A percentile compares a stretch with the other conserved stretches of the same genome.
phyloP scores from a whole-genome alignment of 441 rosid species.

The Brassica balearica region DNA sequence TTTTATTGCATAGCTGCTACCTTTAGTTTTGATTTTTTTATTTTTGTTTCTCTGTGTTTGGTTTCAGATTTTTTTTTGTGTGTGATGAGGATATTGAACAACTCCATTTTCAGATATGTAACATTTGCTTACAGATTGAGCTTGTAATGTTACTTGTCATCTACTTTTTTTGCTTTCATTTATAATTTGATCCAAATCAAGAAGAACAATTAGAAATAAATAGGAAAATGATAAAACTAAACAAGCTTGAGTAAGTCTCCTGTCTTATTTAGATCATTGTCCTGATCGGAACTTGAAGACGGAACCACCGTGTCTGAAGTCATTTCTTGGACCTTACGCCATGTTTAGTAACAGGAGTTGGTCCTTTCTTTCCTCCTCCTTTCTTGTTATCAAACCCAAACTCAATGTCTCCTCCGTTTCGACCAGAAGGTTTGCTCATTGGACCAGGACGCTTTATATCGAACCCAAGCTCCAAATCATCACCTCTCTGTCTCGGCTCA shows the following conservation, averaged over 20 bases:
- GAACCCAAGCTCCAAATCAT: constrained; percentile 50
- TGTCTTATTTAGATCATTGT: constrained; percentile 27
- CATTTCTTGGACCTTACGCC: constrained; percentile 48
- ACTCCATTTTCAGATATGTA: constrained; percentile 28
- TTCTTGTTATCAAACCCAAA: constrained; percentile 42
- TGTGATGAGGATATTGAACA: constrained; percentile 30
- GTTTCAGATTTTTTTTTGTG: constrained; percentile 30
- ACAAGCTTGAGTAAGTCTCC: constrained; percentile 28
- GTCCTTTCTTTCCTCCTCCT: constrained; percentile 37
- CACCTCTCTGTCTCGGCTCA: constrained; percentile 38
- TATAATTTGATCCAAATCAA: constrained; percentile 19
- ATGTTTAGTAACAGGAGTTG: constrained; percentile 29
- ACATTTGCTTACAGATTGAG: constrained; percentile 21
- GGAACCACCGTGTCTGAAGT: constrained; percentile 46
- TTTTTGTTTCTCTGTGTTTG: constrained; percentile 14
- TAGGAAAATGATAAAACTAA: neutral
- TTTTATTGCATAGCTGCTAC: constrained; percentile 35
- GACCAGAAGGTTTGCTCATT: constrained; percentile 32
- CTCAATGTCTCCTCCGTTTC: constrained; percentile 54
- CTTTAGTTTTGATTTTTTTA: constrained; percentile 21
- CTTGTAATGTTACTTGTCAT: constrained; percentile 20
- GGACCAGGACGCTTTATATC: constrained; percentile 42
- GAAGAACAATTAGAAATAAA: constrained; percentile 14
- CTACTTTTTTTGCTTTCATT: neutral
- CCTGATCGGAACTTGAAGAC: constrained; percentile 33